phyloP scores from a whole-genome alignment of 1,284 basidiomycete species.

The Trichosporon ovoides region DNA sequence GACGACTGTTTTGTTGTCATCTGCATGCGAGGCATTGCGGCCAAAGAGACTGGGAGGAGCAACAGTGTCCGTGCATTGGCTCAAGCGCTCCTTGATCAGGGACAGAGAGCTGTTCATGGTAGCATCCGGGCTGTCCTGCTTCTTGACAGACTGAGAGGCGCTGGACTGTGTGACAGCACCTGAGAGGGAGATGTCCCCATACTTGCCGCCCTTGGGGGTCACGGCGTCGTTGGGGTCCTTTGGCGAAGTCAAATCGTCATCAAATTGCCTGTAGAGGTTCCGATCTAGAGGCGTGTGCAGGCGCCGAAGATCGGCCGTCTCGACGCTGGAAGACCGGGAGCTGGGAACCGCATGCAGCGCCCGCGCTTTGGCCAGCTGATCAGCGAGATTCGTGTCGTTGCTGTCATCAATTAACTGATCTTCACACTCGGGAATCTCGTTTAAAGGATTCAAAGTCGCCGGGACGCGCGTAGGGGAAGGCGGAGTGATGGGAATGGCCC shows the following conservation, averaged over 20 bases:
- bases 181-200: background rate
- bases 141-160: background rate
- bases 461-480: background rate
- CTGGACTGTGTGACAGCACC: background rate
- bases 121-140: background rate
- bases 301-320: background rate
- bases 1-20: background rate
- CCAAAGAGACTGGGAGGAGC: background rate
- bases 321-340: background rate
- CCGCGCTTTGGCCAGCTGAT: background rate
- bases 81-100: background rate
- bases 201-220: background rate
- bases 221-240: background rate
- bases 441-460: background rate
- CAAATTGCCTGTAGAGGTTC: background rate
- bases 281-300: slow-evolving; percentile 1
- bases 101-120: background rate
- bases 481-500: background rate
- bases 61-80: background rate
- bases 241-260: background rate
- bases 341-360: background rate
- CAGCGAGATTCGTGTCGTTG: background rate
- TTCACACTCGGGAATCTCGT: background rate
- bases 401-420: background rate
- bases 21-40: background rate